Percentiles rank a stretch among this genome's conserved stretches.
Evolutionary conservation across 805 yeast species (phyloP).

Genomic region (Cyberlindnera sargentensis): DNA sequence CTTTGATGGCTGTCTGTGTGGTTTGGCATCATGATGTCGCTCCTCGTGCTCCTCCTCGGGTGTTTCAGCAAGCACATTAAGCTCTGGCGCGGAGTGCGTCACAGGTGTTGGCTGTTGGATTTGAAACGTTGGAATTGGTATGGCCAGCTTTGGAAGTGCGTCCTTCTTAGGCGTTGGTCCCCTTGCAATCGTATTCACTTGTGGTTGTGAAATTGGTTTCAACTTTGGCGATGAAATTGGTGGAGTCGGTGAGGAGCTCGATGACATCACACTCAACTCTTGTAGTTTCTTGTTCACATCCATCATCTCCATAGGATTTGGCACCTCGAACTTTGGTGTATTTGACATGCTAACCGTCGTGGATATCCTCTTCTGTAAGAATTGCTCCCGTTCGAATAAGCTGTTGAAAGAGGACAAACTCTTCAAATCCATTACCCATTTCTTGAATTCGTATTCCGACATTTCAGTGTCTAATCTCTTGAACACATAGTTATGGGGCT

Average conservation of each 20-base stretch:
- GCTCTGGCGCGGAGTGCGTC: neutral
- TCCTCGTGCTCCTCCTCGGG: neutral
- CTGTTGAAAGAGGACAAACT: conserved; percentile 39
- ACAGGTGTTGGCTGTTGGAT: conserved; percentile 10
- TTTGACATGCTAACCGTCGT: conserved; percentile 5
- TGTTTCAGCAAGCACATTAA: neutral
- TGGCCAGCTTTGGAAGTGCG: conserved; percentile 1
- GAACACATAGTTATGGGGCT: conserved; percentile 87
- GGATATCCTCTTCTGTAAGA: conserved; percentile 2
- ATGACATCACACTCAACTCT: conserved; percentile 9
- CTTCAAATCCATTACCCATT: conserved; percentile 65
- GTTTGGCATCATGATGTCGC: neutral
- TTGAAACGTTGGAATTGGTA: conserved; percentile 2
- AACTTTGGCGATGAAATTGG: conserved; percentile 1
- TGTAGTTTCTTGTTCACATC: conserved; percentile 18
- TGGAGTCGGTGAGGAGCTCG: neutral
- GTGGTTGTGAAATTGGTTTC: conserved; percentile 7
- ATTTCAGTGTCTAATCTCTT: conserved; percentile 51
- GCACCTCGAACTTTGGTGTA: conserved; percentile 21
- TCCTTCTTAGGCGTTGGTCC: conserved; percentile 2
- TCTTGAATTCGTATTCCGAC: conserved; percentile 66
- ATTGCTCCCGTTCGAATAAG: conserved; percentile 14
- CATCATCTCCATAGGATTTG: conserved; percentile 16
- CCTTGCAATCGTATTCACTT: conserved; percentile 5
- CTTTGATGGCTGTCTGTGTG: neutral